A percentile compares a stretch with the other conserved stretches of the same genome.
These are phyloP conservation scores for Hypoxylon crocopeplum DNA, from an alignment of 495 filamentous ascomycete species.

Conservation along the genomic window DNA sequence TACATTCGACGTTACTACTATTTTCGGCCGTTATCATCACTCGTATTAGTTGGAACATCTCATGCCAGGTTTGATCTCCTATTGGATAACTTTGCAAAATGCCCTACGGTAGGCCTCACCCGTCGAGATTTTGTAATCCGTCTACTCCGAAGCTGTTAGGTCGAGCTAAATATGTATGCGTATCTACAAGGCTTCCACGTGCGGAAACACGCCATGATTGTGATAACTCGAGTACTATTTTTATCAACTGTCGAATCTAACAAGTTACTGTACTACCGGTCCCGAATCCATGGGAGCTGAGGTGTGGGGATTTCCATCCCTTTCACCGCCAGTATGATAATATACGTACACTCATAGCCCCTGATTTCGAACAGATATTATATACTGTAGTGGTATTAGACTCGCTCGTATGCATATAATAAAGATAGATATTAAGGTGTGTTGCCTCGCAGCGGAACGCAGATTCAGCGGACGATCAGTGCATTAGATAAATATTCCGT, in stretches of 20 bases:
- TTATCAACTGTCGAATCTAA: conserved; percentile 2
- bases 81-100: too few relatives aligned
- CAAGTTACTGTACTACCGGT: background rate
- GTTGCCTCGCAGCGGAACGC: conserved; percentile 30
- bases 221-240: conserved; percentile 19
- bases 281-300: conserved; percentile 4
- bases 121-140: too few relatives aligned
- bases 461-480: conserved; percentile 24
- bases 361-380: too few relatives aligned
- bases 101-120: too few relatives aligned
- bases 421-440: conserved; percentile 14
- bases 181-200: conserved; percentile 5
- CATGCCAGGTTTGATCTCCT: too few relatives aligned
- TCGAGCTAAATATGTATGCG: too few relatives aligned
- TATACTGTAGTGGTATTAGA: background rate
- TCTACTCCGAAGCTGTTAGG: too few relatives aligned
- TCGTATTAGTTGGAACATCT: too few relatives aligned
- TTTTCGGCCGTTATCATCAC: too few relatives aligned
- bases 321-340: background rate
- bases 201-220: background rate
- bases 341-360: too few relatives aligned
- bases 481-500: background rate
- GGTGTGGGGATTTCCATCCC: background rate
- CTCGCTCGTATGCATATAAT: background rate
- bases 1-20: too few relatives aligned